Percentiles rank a stretch among this genome's conserved stretches.
phyloP scores from a whole-genome alignment of 345 rosid species.

The Xanthoceras sorbifolium region DNA sequence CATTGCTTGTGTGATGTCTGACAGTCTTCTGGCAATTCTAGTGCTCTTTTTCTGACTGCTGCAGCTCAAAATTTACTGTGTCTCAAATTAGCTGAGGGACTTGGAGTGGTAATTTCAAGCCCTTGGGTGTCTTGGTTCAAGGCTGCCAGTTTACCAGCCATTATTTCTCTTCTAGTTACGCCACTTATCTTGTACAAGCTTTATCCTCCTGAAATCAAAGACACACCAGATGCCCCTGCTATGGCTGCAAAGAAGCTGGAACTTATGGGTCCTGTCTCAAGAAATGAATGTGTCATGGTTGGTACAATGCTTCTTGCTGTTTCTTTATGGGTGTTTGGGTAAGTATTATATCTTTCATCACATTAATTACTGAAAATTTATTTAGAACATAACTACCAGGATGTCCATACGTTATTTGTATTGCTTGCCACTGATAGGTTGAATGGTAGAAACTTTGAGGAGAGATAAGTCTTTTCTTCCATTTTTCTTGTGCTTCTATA shows the following conservation, averaged over 20 bases:
- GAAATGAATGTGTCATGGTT: slow-evolving; percentile 89
- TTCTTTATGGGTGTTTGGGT: slow-evolving; percentile 92
- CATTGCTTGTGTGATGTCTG: slow-evolving; percentile 33
- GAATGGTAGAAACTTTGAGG: no score
- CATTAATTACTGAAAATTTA: not conserved
- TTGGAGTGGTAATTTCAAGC: slow-evolving; percentile 71
- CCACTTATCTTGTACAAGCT: slow-evolving; percentile 79
- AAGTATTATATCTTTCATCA: slow-evolving; percentile 23
- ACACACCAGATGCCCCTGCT: slow-evolving; percentile 96
- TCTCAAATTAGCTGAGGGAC: slow-evolving; percentile 92
- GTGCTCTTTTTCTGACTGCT: slow-evolving; percentile 96
- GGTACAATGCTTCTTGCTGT: slow-evolving; percentile 94
- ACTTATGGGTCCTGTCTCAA: slow-evolving; percentile 81
- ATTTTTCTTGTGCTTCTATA: no score
- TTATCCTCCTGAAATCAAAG: slow-evolving; percentile 94
- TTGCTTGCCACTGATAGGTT: not conserved
- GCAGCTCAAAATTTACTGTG: slow-evolving; percentile 95
- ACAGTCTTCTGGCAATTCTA: slow-evolving; percentile 85
- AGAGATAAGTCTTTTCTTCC: no score
- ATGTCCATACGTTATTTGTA: not conserved
- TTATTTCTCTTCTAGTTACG: slow-evolving; percentile 70
- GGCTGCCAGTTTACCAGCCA: slow-evolving; percentile 87
- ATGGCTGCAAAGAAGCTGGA: slow-evolving; percentile 77
- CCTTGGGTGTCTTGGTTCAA: slow-evolving; percentile 99
- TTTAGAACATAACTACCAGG: not conserved